Conservation (phyloP, 805 yeast genomes). For the Candida rishiriensis region DNA sequence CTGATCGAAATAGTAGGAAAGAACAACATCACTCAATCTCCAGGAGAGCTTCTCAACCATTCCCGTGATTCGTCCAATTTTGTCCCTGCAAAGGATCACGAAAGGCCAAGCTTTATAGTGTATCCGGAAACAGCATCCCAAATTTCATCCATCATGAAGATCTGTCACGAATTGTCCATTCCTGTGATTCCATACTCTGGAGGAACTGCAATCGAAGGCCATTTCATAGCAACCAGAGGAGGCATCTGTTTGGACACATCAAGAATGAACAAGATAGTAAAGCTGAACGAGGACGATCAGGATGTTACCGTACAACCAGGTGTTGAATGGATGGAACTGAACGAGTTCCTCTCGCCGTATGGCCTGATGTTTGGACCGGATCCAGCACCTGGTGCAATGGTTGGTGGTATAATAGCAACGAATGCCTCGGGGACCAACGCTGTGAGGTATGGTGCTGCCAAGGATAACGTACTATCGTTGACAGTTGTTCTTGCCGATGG, state of each 20-base stretch:
- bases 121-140: constrained; percentile 63
- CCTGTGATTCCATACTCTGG: constrained; percentile 77
- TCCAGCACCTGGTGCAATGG: constrained; percentile 73
- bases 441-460: constrained; percentile 72
- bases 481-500: constrained; percentile 83
- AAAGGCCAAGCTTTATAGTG: constrained; percentile 41
- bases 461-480: constrained; percentile 61
- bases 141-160: constrained; percentile 57
- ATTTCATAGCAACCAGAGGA: constrained; percentile 62
- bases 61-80: constrained; percentile 31
- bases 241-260: constrained; percentile 59
- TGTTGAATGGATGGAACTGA: constrained; percentile 70
- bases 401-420: constrained; percentile 73
- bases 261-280: constrained; percentile 54
- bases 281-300: constrained; percentile 56
- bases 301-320: constrained; percentile 80
- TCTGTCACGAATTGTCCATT: constrained; percentile 56
- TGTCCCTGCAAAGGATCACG: constrained; percentile 25
- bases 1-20: constrained; percentile 59
- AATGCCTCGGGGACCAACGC: constrained; percentile 82
- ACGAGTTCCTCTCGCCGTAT: constrained; percentile 44
- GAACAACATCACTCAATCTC: constrained; percentile 42
- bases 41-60: constrained; percentile 27
- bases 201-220: constrained; percentile 78
- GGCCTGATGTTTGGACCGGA: constrained; percentile 70